These are phyloP conservation scores for Hericium coralloides DNA, from an alignment of 768 basidiomycete species.

Conservation along the genomic window DNA sequence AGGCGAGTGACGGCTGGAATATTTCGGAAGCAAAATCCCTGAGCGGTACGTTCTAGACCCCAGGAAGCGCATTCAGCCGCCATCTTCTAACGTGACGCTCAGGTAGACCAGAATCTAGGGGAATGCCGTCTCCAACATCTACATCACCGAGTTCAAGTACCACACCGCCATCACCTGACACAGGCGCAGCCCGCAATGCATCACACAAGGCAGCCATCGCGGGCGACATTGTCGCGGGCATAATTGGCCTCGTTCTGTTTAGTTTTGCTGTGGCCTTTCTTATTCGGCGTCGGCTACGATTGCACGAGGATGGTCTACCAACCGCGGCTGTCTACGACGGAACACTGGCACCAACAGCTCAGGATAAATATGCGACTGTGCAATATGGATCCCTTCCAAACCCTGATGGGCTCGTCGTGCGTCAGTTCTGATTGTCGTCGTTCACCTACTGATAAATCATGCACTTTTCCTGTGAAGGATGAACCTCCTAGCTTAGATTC, in stretches of 20 bases:
- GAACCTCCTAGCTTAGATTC: too few relatives aligned
- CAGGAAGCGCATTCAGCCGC: neutral
- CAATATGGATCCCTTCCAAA: neutral
- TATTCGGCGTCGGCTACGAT: neutral
- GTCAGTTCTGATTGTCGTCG: too few relatives aligned
- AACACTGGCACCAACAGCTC: neutral
- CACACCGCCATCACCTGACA: neutral
- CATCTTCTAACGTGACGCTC: neutral
- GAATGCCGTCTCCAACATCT: neutral
- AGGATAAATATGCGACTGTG: neutral
- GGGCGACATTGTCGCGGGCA: neutral
- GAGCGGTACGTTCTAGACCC: neutral
- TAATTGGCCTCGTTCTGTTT: neutral
- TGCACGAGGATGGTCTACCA: neutral
- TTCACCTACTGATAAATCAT: too few relatives aligned
- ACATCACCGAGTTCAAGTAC: neutral
- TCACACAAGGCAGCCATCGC: neutral
- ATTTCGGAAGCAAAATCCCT: neutral
- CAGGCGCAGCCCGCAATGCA: neutral
- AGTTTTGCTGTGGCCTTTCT: neutral
- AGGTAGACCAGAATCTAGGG: neutral
- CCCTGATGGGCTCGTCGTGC: too few relatives aligned
- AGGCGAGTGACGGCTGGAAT: neutral
- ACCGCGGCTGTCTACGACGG: neutral
- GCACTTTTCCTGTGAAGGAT: too few relatives aligned